Conservation (phyloP, 805 yeast species). For the Teunomyces stri region DNA sequence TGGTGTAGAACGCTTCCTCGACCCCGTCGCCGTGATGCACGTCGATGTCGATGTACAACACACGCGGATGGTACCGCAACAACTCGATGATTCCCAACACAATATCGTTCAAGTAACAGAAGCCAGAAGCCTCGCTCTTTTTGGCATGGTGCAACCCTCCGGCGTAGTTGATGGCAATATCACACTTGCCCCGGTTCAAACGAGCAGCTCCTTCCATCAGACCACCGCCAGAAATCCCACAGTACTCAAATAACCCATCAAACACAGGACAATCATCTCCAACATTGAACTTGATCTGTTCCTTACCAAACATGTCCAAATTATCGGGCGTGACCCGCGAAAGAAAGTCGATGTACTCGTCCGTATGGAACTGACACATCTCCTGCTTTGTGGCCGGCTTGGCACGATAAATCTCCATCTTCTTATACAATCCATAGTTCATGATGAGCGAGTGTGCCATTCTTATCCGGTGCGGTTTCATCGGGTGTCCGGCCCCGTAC, state of each 20-base stretch:
- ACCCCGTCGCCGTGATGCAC: slow-evolving; percentile 96
- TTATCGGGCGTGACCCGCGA: slow-evolving; percentile 91
- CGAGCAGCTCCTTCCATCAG: slow-evolving; percentile 88
- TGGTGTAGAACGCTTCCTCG: slow-evolving; percentile 88
- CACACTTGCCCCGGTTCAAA: slow-evolving; percentile 77
- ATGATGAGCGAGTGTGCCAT: slow-evolving; percentile 96
- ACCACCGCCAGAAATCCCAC: slow-evolving; percentile 83
- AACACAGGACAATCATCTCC: slow-evolving; percentile 91
- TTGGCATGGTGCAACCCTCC: slow-evolving; percentile 95
- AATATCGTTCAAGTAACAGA: slow-evolving; percentile 88
- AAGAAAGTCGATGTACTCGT: slow-evolving; percentile 91
- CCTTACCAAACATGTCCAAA: slow-evolving; percentile 80
- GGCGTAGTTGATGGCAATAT: slow-evolving; percentile 89
- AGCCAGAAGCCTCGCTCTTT: slow-evolving; percentile 85
- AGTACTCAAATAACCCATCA: slow-evolving; percentile 73
- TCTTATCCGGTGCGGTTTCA: slow-evolving; percentile 98
- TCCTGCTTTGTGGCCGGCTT: slow-evolving; percentile 98
- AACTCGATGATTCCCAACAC: slow-evolving; percentile 80
- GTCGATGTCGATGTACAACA: slow-evolving; percentile 83
- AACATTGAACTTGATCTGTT: slow-evolving; percentile 87
- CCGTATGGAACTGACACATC: slow-evolving; percentile 97
- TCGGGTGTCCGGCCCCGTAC: slow-evolving; percentile 97
- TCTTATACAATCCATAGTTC: slow-evolving; percentile 94
- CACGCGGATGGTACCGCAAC: slow-evolving; percentile 80
- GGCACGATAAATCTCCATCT: slow-evolving; percentile 96